Conservation (phyloP, 495 filamentous ascomycete species). For the Penicillium antarcticum region DNA sequence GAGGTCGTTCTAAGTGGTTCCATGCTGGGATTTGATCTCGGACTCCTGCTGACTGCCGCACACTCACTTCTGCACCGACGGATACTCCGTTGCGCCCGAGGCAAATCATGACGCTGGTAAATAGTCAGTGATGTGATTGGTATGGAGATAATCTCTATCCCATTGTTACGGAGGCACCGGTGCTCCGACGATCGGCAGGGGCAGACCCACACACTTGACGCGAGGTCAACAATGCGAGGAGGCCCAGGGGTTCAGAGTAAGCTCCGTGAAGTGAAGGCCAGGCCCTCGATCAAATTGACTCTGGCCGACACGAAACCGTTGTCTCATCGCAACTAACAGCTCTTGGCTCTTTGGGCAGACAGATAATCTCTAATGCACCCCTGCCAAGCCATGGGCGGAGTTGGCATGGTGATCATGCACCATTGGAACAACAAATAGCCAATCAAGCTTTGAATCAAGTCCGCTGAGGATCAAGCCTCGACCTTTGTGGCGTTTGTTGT, state of each 20-base stretch:
- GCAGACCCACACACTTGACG: slow-evolving; percentile 7
- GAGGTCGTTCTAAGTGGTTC: not conserved
- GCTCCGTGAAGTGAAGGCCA: too few relatives aligned
- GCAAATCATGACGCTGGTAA: not conserved
- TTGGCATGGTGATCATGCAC: not conserved
- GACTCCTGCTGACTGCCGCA: not conserved
- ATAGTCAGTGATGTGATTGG: slow-evolving; percentile 18
- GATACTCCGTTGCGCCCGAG: not conserved
- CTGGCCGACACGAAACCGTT: not conserved
- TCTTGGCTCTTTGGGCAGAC: too few relatives aligned
- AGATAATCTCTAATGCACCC: not conserved
- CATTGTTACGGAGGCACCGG: slow-evolving; percentile 9
- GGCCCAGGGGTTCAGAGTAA: not conserved
- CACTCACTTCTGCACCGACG: not conserved
- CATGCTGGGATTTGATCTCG: not conserved
- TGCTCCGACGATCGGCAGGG: slow-evolving; percentile 15
- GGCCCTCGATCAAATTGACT: not conserved
- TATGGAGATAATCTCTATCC: slow-evolving; percentile 6
- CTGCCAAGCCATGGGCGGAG: not conserved
- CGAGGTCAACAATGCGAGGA: slow-evolving; percentile 6
- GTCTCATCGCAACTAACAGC: not conserved
- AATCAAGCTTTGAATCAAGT: not conserved
- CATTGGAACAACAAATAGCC: not conserved
- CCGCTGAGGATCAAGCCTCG: too few relatives aligned
- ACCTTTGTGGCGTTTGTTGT: too few relatives aligned